These are phyloP conservation scores for Dicorynia guianensis DNA, from an alignment of 306 rosid genomes.

Conservation along the genomic window DNA sequence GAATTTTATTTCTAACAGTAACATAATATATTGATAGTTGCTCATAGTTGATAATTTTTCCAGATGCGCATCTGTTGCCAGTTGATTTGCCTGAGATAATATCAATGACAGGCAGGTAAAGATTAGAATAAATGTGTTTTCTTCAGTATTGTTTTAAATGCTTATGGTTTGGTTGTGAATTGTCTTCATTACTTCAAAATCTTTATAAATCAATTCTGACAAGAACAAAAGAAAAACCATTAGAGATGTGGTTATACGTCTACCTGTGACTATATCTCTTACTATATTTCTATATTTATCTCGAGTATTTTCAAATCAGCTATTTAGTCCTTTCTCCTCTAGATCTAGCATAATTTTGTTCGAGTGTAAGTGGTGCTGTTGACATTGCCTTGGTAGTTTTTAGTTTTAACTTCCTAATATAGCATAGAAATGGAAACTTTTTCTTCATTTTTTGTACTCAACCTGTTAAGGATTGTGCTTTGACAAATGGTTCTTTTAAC, in stretches of 20 bases:
- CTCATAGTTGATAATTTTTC: conserved; percentile 27
- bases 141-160: conserved; percentile 16
- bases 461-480: too few relatives aligned
- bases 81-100: conserved; percentile 84
- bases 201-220: background rate
- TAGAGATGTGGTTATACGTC: too few relatives aligned
- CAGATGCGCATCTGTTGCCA: conserved; percentile 92
- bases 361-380: too few relatives aligned
- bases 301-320: background rate
- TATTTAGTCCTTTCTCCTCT: conserved; percentile 18
- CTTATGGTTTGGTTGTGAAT: conserved; percentile 15
- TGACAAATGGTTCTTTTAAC: too few relatives aligned
- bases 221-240: background rate
- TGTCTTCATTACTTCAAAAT: conserved; percentile 9
- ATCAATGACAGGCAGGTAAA: conserved; percentile 80
- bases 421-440: background rate
- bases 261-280: too few relatives aligned
- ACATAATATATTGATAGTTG: conserved; percentile 22
- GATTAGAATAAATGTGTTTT: conserved; percentile 30
- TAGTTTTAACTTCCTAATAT: background rate
- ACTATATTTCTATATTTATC: too few relatives aligned
- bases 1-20: background rate
- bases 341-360: background rate
- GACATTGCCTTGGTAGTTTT: too few relatives aligned
- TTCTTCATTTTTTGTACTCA: background rate